Evolutionary conservation across 768 basidiomycete species (phyloP), one percentile per base, ranked within the genome.

Genomic region (Tricholoma sp.): DNA sequence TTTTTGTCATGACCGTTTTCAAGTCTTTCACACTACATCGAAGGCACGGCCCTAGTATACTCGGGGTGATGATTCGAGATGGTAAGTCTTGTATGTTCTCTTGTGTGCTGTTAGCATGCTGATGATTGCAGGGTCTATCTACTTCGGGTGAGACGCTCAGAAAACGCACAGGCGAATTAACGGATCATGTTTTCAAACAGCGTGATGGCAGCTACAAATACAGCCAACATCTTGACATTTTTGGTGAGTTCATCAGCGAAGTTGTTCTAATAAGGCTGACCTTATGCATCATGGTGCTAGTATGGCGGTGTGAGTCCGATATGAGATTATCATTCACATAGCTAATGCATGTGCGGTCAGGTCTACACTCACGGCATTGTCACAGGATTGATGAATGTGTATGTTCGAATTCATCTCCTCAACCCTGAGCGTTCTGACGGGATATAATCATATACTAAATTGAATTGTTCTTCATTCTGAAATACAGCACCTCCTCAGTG

Each of bases 321-420:
- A 18, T 18, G 12, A 28, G 17, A 31, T 6, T 1, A 6, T 13
- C 29, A 8, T 20, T 18, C 29, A 17, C 52, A 53, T 29, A 9
- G n/a, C 29, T 32, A 10, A 53, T 12, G 0, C 4, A n/a, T n/a
- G 24, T 31, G 8, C 36, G 50, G 50, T 36, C 18, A 53, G 52
- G 17, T 28, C n/a, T 53, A 42, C 32, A 42, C 52, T 9, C n/a
- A 39, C 13, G 52, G 52, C 2, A 44, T 53, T 18, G 28, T 18
- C 11, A 53, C 52, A 18, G 44, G 41, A 9, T 53, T 53, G 9
- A 53, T 44, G 39, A 53, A 53, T 31, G 52, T 32, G 52, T 53
- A 17, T 17, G 52, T 53, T 8, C n/a, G n/a, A n/a, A n/a, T n/a
- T n/a, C 9, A 4, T 18, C 20, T 32, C 24, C 24, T 12, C 11